phyloP scores from a whole-genome alignment of 345 rosid species.

The Turnera subulata region DNA sequence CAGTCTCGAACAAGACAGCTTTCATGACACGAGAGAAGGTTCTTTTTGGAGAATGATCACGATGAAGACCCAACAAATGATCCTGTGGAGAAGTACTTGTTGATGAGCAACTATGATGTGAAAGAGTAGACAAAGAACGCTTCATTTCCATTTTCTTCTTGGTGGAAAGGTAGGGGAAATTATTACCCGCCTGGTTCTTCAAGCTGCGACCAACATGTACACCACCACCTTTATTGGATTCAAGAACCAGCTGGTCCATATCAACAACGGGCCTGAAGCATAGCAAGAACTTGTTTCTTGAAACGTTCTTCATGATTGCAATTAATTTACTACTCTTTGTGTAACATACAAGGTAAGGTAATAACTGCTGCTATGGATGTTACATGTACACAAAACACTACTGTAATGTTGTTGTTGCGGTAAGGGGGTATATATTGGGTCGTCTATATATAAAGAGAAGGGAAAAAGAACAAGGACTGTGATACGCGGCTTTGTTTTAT shows the following conservation, averaged over 20 bases:
- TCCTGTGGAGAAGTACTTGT: constrained; percentile 1
- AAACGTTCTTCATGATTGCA: constrained; percentile 31
- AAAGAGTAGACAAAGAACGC: background rate
- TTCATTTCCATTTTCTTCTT: background rate
- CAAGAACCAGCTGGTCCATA: constrained; percentile 27
- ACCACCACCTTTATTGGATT: constrained; percentile 8
- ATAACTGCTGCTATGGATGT: too few species aligned
- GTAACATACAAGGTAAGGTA: too few species aligned
- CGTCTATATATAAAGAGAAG: too few species aligned
- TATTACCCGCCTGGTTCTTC: too few species aligned
- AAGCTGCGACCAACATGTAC: constrained; percentile 3
- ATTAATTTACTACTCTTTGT: too few species aligned
- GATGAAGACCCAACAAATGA: constrained; percentile 10
- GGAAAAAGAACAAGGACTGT: too few species aligned
- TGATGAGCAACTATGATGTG: background rate
- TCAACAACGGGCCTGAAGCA: constrained; percentile 45
- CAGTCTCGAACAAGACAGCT: constrained; percentile 30
- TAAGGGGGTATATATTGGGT: too few species aligned
- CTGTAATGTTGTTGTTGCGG: too few species aligned
- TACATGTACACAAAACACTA: too few species aligned
- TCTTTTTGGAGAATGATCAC: constrained; percentile 10
- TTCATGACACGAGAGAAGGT: constrained; percentile 33
- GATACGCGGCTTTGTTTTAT: too few species aligned
- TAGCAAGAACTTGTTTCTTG: constrained; percentile 36
- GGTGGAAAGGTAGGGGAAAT: too few species aligned